Evolutionary conservation across 2,329 filamentous ascomycete species (phyloP).

Genomic region (Hypoxylon sp.): DNA sequence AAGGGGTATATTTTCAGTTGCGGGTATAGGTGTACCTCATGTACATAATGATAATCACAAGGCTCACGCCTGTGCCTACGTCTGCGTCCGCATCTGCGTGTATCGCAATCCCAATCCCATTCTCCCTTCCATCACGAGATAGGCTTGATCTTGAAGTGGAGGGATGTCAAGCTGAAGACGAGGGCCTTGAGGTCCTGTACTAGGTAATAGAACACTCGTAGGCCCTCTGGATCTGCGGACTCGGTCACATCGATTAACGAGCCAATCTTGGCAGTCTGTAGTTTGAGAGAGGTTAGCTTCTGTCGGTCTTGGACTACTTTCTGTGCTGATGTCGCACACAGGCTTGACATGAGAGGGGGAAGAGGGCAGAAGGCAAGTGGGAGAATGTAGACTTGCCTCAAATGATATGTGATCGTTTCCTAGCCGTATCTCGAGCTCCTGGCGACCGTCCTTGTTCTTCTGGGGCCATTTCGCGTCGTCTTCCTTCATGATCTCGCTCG

Average conservation of each 20-base stretch:
- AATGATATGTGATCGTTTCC: conserved; percentile 98
- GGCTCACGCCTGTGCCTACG: conserved; percentile 26
- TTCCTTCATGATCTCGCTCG: conserved; percentile 98
- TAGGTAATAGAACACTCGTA: conserved; percentile 97
- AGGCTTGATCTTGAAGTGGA: conserved; percentile 96
- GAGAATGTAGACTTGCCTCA: conserved; percentile 68
- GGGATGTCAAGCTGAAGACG: conserved; percentile 92
- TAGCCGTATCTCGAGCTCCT: conserved; percentile 93
- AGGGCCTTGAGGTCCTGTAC: conserved; percentile 97
- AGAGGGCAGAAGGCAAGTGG: neutral
- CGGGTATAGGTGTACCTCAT: conserved; percentile 33
- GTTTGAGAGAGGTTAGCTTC: conserved; percentile 10
- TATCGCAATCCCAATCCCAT: conserved; percentile 23
- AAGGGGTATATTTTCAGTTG: conserved; percentile 40
- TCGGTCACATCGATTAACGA: conserved; percentile 97
- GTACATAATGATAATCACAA: conserved; percentile 37
- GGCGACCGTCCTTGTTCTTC: conserved; percentile 98
- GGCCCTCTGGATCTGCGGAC: conserved; percentile 92
- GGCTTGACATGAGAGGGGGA: neutral
- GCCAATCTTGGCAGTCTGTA: conserved; percentile 94
- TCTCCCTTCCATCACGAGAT: conserved; percentile 56
- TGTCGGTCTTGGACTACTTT: conserved; percentile 13
- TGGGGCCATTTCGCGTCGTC: conserved; percentile 98
- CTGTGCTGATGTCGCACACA: neutral
- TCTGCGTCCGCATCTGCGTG: conserved; percentile 2